Percentiles rank a stretch among this genome's conserved stretches.
These are phyloP conservation scores for Cystofilobasidium ferigula DNA, from an alignment of 768 basidiomycete genomes.

Conservation along the genomic window DNA sequence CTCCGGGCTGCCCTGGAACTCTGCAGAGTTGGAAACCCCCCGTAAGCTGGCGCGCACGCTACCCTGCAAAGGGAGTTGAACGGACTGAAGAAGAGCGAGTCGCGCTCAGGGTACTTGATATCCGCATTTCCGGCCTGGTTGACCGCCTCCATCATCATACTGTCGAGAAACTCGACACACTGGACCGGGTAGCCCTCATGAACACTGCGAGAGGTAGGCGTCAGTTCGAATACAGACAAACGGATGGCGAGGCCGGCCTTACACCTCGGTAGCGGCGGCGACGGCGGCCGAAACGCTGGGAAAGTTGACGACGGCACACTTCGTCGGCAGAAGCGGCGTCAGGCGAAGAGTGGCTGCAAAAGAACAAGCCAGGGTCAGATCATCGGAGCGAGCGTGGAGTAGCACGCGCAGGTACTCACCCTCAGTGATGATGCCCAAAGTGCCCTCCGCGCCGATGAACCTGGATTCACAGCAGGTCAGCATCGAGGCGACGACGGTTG, in stretches of 20 bases:
- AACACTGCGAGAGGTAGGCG: slow-evolving; percentile 39
- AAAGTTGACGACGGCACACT: slow-evolving; percentile 82
- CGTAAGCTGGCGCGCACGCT: slow-evolving; percentile 42
- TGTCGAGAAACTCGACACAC: slow-evolving; percentile 54
- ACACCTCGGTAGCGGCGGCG: slow-evolving; percentile 67
- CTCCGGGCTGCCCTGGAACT: slow-evolving; percentile 41
- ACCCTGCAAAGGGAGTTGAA: not conserved
- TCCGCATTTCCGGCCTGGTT: slow-evolving; percentile 12
- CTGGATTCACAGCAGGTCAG: slow-evolving; percentile 42
- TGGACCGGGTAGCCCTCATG: slow-evolving; percentile 20
- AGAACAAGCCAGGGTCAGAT: not conserved
- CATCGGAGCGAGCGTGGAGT: not conserved
- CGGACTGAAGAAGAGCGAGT: slow-evolving; percentile 69
- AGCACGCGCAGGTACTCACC: slow-evolving; percentile 39
- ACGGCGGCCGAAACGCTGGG: slow-evolving; percentile 66
- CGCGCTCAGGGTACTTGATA: slow-evolving; percentile 53
- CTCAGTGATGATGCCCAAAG: slow-evolving; percentile 80
- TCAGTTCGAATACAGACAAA: slow-evolving; percentile 47
- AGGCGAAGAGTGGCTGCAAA: slow-evolving; percentile 63
- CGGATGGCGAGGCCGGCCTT: slow-evolving; percentile 14
- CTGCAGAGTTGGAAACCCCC: not conserved
- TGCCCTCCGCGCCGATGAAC: slow-evolving; percentile 43
- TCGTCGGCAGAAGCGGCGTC: slow-evolving; percentile 66
- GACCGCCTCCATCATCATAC: slow-evolving; percentile 33
- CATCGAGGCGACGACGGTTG: slow-evolving; percentile 58